Evolutionary conservation across 2,329 filamentous ascomycete genomes (phyloP).

Genomic region (Penicillium sp.): DNA sequence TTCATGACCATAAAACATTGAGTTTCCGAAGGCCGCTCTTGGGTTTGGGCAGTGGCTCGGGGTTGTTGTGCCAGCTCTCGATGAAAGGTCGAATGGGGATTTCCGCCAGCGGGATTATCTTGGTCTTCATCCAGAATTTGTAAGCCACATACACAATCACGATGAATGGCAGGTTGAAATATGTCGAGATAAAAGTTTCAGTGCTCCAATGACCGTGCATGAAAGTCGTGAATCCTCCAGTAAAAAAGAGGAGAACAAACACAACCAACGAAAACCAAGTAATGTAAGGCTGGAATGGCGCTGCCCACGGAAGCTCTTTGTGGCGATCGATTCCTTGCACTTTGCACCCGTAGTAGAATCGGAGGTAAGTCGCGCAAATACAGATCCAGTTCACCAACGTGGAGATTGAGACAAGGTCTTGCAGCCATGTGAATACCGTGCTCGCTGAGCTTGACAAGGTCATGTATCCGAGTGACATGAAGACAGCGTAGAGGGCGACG

Average conservation of each 20-base stretch:
- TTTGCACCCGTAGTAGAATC: constrained; percentile 51
- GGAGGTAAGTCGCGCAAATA: constrained; percentile 57
- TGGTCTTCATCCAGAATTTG: constrained; percentile 38
- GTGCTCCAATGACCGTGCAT: constrained; percentile 40
- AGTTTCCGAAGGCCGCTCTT: constrained; percentile 23
- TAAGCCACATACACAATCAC: constrained; percentile 52
- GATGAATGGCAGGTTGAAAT: constrained; percentile 63
- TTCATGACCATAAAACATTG: constrained; percentile 31
- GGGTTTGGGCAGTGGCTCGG: constrained; percentile 26
- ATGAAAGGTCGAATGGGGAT: constrained; percentile 40
- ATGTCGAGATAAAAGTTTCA: constrained; percentile 63
- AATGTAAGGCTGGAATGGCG: constrained; percentile 59
- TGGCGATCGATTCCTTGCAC: constrained; percentile 40
- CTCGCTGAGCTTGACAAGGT: constrained; percentile 59
- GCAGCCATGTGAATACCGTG: constrained; percentile 66
- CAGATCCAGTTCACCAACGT: constrained; percentile 60
- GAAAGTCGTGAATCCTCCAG: constrained; percentile 64
- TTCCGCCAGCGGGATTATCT: constrained; percentile 34
- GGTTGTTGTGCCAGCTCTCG: constrained; percentile 27
- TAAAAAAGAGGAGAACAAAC: constrained; percentile 63
- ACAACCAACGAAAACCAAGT: constrained; percentile 60
- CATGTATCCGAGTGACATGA: constrained; percentile 65
- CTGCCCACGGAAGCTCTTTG: constrained; percentile 51
- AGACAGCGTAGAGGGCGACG: constrained; percentile 53
- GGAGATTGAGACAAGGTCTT: constrained; percentile 56